Conservation (phyloP, 768 basidiomycete species). For the Rhodosporidiobolus sp. region DNA sequence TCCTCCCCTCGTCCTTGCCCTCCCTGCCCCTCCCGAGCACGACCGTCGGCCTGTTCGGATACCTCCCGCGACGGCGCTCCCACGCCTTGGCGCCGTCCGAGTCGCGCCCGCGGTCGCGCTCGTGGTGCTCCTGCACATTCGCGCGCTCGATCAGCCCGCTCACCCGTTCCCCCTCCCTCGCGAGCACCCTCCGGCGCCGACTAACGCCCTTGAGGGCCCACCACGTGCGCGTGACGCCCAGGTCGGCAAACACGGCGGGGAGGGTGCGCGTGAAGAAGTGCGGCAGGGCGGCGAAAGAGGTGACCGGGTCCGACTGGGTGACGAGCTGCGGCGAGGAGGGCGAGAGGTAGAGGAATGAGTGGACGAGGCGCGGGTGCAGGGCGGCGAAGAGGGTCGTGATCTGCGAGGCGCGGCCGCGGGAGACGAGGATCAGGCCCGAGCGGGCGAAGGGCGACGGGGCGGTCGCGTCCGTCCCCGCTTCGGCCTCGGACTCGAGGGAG, state of each 20-base stretch:
- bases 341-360: conserved; percentile 34
- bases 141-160: conserved; percentile 27
- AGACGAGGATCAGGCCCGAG: conserved; percentile 35
- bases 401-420: conserved; percentile 17
- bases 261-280: conserved; percentile 18
- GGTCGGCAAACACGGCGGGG: conserved; percentile 19
- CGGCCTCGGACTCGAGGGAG: not conserved
- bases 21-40: conserved; percentile 18
- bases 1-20: conserved; percentile 7
- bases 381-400: conserved; percentile 35
- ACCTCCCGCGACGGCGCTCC: conserved; percentile 19
- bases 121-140: conserved; percentile 27
- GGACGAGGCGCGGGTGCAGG: conserved; percentile 27
- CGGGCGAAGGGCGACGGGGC: conserved; percentile 36
- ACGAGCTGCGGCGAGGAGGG: conserved; percentile 25
- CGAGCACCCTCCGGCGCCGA: conserved; percentile 13
- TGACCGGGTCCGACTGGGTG: not conserved
- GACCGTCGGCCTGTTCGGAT: conserved; percentile 35
- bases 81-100: conserved; percentile 30
- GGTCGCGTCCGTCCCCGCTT: too few relatives aligned
- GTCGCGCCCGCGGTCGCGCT: conserved; percentile 18
- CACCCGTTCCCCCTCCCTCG: conserved; percentile 14
- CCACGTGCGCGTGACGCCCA: conserved; percentile 13
- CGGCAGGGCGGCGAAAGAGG: conserved; percentile 8
- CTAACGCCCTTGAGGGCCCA: conserved; percentile 22